Conservation (phyloP, 2,329 filamentous ascomycete species). For the Chrysoporthe austroafricana region DNA sequence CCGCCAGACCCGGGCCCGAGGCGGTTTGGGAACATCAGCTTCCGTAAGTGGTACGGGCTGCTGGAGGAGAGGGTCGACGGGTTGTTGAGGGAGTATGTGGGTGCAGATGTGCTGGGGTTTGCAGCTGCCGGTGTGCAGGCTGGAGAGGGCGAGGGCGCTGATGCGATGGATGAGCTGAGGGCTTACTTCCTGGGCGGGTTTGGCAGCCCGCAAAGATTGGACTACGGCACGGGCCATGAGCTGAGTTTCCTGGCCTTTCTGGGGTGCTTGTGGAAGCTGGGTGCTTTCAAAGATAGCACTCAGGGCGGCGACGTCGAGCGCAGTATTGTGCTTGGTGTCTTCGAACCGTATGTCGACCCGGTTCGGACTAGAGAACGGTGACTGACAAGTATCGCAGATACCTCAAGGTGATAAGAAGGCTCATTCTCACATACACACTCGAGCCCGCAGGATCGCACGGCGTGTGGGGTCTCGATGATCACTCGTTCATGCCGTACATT, state of each 20-base stretch:
- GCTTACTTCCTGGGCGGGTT: conserved; percentile 85
- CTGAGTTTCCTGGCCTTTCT: conserved; percentile 93
- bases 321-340: conserved; percentile 77
- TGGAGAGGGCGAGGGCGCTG: conserved; percentile 23
- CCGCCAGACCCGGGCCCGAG: conserved; percentile 85
- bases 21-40: conserved; percentile 90
- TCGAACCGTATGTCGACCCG: conserved; percentile 71
- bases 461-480: conserved; percentile 98
- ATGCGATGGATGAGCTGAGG: conserved; percentile 63
- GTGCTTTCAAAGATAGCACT: conserved; percentile 68
- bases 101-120: conserved; percentile 40
- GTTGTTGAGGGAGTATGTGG: conserved; percentile 62
- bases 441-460: conserved; percentile 96
- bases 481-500: conserved; percentile 91
- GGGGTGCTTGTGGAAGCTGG: conserved; percentile 87
- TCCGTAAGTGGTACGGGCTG: conserved; percentile 79
- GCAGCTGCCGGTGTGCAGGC: conserved; percentile 24
- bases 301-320: conserved; percentile 67
- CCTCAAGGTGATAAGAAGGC: conserved; percentile 74
- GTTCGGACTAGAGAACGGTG: background rate
- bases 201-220: conserved; percentile 84
- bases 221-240: conserved; percentile 97
- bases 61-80: conserved; percentile 62
- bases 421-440: conserved; percentile 89
- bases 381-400: conserved; percentile 58